A percentile compares a stretch with the other conserved stretches of the same genome.
These are phyloP conservation scores for Solanum chiquidenum DNA, from an alignment of 257 asterid species.

Conservation along the genomic window DNA sequence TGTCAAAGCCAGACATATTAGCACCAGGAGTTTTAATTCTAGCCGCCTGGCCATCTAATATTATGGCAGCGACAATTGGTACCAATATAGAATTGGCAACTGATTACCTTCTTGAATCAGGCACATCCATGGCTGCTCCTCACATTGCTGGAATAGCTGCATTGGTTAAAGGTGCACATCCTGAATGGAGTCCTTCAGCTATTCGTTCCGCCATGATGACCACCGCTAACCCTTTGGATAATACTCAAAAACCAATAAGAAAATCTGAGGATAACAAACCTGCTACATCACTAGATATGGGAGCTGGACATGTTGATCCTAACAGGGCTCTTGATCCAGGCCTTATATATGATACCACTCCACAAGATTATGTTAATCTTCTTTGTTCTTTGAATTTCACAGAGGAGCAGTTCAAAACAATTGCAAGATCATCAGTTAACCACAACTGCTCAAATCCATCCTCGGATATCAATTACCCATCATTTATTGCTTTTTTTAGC, in stretches of 20 bases:
- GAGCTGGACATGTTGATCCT: slow-evolving; percentile 9
- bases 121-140: slow-evolving; percentile 40
- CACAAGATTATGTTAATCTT: slow-evolving; percentile 1
- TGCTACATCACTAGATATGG: slow-evolving; percentile 5
- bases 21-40: slow-evolving; percentile 31
- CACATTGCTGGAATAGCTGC: slow-evolving; percentile 34
- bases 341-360: neutral
- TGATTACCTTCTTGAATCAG: slow-evolving; percentile 17
- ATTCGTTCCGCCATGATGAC: slow-evolving; percentile 36
- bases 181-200: slow-evolving; percentile 41
- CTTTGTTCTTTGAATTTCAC: slow-evolving; percentile 7
- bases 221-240: slow-evolving; percentile 20
- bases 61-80: neutral
- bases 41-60: slow-evolving; percentile 28
- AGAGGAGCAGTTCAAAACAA: neutral
- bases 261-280: neutral
- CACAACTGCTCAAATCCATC: slow-evolving; percentile 4
- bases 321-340: slow-evolving; percentile 6
- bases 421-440: neutral
- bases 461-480: slow-evolving; percentile 13
- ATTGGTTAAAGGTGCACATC: slow-evolving; percentile 31
- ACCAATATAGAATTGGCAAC: slow-evolving; percentile 13
- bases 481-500: neutral
- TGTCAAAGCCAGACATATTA: slow-evolving; percentile 33
- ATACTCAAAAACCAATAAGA: slow-evolving; percentile 3